Evolutionary conservation across 768 basidiomycete genomes (phyloP).

Genomic region (Mycena polygramma): DNA sequence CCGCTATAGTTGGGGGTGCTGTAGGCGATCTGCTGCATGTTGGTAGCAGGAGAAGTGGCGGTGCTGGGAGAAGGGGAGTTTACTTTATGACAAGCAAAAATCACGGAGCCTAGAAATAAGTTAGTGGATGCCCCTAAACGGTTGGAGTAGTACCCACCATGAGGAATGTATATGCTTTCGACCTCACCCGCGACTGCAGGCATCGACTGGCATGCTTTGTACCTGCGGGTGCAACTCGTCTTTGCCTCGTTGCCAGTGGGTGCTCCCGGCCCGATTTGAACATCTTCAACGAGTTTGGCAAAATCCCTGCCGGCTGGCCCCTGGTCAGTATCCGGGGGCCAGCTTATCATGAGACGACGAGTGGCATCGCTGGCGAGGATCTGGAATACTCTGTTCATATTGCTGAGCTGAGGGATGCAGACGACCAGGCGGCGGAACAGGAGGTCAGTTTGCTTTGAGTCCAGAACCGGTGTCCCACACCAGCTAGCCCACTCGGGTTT

Average conservation of each 20-base stretch:
- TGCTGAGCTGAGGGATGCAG: slow-evolving; percentile 64
- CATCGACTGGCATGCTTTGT: slow-evolving; percentile 79
- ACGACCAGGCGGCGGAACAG: slow-evolving; percentile 71
- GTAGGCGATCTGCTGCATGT: slow-evolving; percentile 64
- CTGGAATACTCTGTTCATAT: slow-evolving; percentile 80
- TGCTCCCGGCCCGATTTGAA: slow-evolving; percentile 68
- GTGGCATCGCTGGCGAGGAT: slow-evolving; percentile 75
- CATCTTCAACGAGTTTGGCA: slow-evolving; percentile 75
- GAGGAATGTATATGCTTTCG: slow-evolving; percentile 91
- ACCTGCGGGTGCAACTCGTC: slow-evolving; percentile 89
- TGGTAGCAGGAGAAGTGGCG: slow-evolving; percentile 51
- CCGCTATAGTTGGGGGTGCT: slow-evolving; percentile 51
- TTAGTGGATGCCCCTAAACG: slow-evolving; percentile 44
- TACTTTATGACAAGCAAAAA: slow-evolving; percentile 82
- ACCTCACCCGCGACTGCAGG: slow-evolving; percentile 73
- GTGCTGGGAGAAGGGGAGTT: slow-evolving; percentile 58
- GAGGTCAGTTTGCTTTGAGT: slow-evolving; percentile 65
- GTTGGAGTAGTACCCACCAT: slow-evolving; percentile 67
- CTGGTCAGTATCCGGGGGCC: slow-evolving; percentile 78
- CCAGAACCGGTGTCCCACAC: slow-evolving; percentile 84
- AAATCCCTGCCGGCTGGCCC: slow-evolving; percentile 60
- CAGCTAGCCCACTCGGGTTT: slow-evolving; percentile 90
- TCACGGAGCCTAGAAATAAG: slow-evolving; percentile 68
- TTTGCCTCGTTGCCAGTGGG: slow-evolving; percentile 76
- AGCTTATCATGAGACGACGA: slow-evolving; percentile 70